Conservation (phyloP, 805 yeast genomes). For the Metschnikowia proteae region DNA sequence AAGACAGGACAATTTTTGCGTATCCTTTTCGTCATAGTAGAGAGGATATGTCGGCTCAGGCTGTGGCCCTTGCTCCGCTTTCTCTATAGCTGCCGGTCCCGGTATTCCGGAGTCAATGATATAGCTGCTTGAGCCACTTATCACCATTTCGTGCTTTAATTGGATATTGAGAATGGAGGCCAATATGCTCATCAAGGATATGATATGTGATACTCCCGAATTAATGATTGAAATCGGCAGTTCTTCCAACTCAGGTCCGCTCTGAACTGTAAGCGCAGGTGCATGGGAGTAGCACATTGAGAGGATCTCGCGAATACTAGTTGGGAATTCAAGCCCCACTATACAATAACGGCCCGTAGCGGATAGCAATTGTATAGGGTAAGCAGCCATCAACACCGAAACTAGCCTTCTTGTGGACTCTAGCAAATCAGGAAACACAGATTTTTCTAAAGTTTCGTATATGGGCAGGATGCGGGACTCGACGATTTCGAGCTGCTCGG, state of each 20-base stretch:
- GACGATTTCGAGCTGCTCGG: conserved; percentile 24
- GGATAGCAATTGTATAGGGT: conserved; percentile 24
- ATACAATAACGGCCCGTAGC: conserved; percentile 26
- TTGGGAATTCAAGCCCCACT: conserved; percentile 35
- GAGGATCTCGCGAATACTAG: conserved; percentile 27
- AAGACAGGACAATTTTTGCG: conserved; percentile 4
- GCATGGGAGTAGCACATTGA: conserved; percentile 23
- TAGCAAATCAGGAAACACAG: conserved; percentile 23
- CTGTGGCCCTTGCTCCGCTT: background rate
- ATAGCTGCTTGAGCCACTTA: conserved; percentile 20
- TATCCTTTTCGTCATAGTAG: conserved; percentile 16
- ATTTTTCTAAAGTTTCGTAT: conserved; percentile 19
- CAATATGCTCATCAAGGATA: conserved; percentile 24
- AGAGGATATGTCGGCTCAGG: background rate
- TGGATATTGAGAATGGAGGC: conserved; percentile 25
- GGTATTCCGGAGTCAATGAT: conserved; percentile 21
- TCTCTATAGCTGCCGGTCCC: background rate
- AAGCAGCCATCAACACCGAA: conserved; percentile 21
- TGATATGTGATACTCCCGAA: conserved; percentile 30
- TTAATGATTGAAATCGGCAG: conserved; percentile 21
- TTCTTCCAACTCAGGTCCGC: conserved; percentile 6
- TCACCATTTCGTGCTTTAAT: conserved; percentile 28
- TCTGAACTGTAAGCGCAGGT: conserved; percentile 8
- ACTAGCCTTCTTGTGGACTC: conserved; percentile 15
- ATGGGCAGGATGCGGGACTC: conserved; percentile 29